Percentiles rank a stretch among this genome's conserved stretches.
Evolutionary conservation across 2,329 filamentous ascomycete species (phyloP).

Genomic region (Penicillium freii): DNA sequence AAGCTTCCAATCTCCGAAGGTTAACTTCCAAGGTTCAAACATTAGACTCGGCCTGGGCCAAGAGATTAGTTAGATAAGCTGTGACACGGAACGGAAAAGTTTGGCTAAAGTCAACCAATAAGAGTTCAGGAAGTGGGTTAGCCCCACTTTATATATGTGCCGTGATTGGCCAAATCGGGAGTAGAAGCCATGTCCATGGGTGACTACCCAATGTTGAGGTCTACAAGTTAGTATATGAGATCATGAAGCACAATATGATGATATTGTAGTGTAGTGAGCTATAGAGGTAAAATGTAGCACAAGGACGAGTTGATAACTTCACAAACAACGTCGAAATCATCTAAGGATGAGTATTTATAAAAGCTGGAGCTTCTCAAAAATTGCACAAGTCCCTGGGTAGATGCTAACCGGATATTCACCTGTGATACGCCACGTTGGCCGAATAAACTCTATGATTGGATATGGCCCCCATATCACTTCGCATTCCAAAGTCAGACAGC

Average conservation of each 20-base stretch:
- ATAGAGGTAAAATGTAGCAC: neutral
- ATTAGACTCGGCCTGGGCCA: neutral
- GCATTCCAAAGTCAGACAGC: too few relatives aligned
- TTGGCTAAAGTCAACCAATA: neutral
- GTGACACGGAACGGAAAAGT: neutral
- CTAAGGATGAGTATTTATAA: too few relatives aligned
- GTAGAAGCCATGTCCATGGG: neutral
- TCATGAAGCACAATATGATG: neutral
- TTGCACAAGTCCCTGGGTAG: too few relatives aligned
- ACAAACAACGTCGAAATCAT: too few relatives aligned
- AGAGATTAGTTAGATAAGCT: neutral
- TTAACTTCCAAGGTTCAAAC: neutral
- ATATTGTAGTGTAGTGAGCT: neutral
- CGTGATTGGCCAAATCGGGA: neutral
- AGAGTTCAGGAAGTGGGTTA: fast-evolving
- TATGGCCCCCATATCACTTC: too few relatives aligned
- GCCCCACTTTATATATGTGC: neutral
- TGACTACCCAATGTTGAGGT: neutral
- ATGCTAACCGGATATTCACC: too few relatives aligned
- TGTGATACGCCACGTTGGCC: too few relatives aligned
- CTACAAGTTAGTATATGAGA: neutral
- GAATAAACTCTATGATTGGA: too few relatives aligned
- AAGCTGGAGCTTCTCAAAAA: too few relatives aligned
- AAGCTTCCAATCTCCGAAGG: neutral
- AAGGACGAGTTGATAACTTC: too few relatives aligned